Evolutionary conservation across 83 land plant genomes (phyloP), one percentile per base, ranked within the genome.

Genomic region (Thuja plicata): DNA sequence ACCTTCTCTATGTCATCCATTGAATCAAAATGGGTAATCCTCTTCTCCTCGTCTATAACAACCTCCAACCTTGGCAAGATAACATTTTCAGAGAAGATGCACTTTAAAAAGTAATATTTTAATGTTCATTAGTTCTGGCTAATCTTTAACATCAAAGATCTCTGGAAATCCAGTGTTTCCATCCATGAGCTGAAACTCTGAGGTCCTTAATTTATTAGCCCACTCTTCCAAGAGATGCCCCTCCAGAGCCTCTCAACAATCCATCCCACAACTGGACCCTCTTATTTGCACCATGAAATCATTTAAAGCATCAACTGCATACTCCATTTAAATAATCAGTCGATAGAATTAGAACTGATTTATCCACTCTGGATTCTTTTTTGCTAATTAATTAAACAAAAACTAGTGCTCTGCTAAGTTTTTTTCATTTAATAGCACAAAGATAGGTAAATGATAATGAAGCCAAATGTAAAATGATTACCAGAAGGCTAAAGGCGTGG

Each of bases 1-100:
- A n/a, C n/a, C n/a, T n/a, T 94, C 90, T 97, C 99, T 7, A 99
- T 94, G 13, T 94, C 95, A 81, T 98, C 98, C 99, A 98, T 98
- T 74, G 97, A 88, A 52, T 95, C 87, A 1, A 97, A 92, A 92
- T 98, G 99, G 24, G 97, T 90, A 12, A 98, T 93, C 90, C 91
- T 94, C 92, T 95, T 95, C 90, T 98, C 99, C 88, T 98, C 99
- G 87, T 98, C 99, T 62, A 98, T 98, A 8, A 95, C 87, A 84
- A 94, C 94, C 86, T 98, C 99, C 87, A 98, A 93, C 89, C 93
- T 97, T 5, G 98, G 99, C 38, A 98, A 98, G 82, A 98, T 98
- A 91, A 90, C 94, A 71, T 87, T 88, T 94, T 95, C 94, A 98
- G 89, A 30, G 95, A 99, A 55, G 93, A 87, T 5, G 96, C 94